phyloP scores from a whole-genome alignment of 352 stramenopile species.

The Pythium utonaiense region DNA sequence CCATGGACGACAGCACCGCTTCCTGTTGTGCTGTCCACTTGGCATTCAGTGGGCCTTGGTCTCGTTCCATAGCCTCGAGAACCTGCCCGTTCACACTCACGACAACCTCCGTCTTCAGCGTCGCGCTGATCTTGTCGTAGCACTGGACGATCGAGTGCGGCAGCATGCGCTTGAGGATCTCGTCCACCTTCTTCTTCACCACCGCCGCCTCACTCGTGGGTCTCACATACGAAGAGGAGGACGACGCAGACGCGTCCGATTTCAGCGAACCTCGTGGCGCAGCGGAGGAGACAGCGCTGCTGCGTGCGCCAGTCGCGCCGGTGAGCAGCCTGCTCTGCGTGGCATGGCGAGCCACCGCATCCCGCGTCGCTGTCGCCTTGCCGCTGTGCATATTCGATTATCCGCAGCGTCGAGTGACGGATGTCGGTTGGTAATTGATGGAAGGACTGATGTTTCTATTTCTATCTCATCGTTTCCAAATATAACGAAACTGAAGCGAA shows the following conservation, averaged over 20 bases:
- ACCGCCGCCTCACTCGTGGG: slow-evolving; percentile 2
- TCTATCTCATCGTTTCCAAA: slow-evolving; percentile 25
- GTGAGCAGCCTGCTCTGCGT: background rate
- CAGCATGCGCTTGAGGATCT: slow-evolving; percentile 48
- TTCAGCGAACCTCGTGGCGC: background rate
- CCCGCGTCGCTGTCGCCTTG: background rate
- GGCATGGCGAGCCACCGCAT: background rate
- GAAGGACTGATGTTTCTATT: slow-evolving; percentile 22
- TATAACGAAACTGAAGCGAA: slow-evolving; percentile 1
- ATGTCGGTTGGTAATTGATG: too few species aligned
- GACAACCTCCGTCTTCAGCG: slow-evolving; percentile 27
- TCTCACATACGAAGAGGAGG: background rate
- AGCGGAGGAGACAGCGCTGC: background rate
- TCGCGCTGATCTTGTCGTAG: slow-evolving; percentile 39
- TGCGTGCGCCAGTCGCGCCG: background rate
- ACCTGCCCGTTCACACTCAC: slow-evolving; percentile 42
- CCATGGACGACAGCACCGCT: background rate
- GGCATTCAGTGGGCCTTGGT: slow-evolving; percentile 17
- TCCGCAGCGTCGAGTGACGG: too few species aligned
- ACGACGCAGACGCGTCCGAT: background rate
- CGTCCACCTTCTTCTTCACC: slow-evolving; percentile 37
- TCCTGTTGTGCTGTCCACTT: slow-evolving; percentile 19
- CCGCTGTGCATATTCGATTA: background rate
- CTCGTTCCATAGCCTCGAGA: slow-evolving; percentile 16
- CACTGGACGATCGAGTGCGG: slow-evolving; percentile 52